Conservation (phyloP, 306 rosid genomes). For the Psophocarpus tetragonolobus region DNA sequence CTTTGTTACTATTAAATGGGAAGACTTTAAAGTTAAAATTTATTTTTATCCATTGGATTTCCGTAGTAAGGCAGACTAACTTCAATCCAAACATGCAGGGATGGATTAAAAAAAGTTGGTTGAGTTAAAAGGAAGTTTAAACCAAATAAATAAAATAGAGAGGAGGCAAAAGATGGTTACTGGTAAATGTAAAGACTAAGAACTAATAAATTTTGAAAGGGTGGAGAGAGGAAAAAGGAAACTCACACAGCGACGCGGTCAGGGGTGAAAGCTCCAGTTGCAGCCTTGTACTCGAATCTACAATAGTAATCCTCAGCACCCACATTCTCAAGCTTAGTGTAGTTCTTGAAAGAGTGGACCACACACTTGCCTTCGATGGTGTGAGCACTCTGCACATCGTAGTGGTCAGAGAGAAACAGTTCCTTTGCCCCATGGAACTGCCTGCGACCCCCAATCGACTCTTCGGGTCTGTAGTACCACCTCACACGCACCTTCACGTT, state of each 20-base stretch:
- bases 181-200: too few species aligned
- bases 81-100: too few species aligned
- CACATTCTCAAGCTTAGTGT: conserved; percentile 81
- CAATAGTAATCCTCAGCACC: conserved; percentile 77
- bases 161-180: too few species aligned
- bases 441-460: conserved; percentile 81
- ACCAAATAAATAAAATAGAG: too few species aligned
- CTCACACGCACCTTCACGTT: conserved; percentile 69
- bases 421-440: conserved; percentile 85
- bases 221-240: too few species aligned
- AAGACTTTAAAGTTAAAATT: too few species aligned
- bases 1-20: too few species aligned
- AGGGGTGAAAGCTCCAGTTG: conserved; percentile 70
- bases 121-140: too few species aligned
- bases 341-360: conserved; percentile 77
- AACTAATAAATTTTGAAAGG: too few species aligned
- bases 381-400: conserved; percentile 79
- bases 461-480: conserved; percentile 89
- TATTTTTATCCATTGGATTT: too few species aligned
- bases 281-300: conserved; percentile 82
- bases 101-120: too few species aligned
- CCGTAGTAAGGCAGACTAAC: too few species aligned
- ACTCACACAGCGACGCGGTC: conserved; percentile 87
- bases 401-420: conserved; percentile 73
- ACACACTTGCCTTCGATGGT: conserved; percentile 77